Percentiles rank a stretch among this genome's conserved stretches.
Conservation (phyloP, 768 basidiomycete species). For the Mycena albidolilacea region DNA sequence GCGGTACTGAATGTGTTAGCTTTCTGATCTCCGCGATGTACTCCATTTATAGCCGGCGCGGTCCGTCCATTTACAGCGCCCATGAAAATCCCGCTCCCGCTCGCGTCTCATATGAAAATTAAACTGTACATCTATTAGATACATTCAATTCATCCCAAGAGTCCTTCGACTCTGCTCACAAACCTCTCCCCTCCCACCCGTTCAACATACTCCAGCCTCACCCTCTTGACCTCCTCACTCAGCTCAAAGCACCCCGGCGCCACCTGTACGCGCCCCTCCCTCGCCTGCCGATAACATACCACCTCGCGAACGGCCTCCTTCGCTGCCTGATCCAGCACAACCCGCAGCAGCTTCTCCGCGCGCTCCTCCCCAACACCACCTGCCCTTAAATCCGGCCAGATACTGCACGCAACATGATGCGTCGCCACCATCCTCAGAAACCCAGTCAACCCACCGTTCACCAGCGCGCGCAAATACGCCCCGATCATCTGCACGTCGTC, state of each 20-base stretch:
- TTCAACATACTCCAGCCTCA: slow-evolving; percentile 21
- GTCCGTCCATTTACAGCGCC: no score
- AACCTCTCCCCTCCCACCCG: slow-evolving; percentile 28
- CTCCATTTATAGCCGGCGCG: no score
- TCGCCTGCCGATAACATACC: slow-evolving; percentile 68
- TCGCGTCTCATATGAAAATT: not conserved
- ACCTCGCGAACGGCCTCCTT: slow-evolving; percentile 66
- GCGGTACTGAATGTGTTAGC: not conserved
- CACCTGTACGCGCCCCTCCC: slow-evolving; percentile 52
- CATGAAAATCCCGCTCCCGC: no score
- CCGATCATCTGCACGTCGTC: slow-evolving; percentile 71
- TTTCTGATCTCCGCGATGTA: not conserved
- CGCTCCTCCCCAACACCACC: slow-evolving; percentile 49
- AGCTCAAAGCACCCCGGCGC: slow-evolving; percentile 68
- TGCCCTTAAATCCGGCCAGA: slow-evolving; percentile 76
- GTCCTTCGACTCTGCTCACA: slow-evolving; percentile 16
- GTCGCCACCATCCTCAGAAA: slow-evolving; percentile 79
- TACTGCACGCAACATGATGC: slow-evolving; percentile 83
- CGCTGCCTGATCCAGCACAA: slow-evolving; percentile 66
- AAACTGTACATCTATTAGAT: not conserved
- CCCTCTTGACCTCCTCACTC: slow-evolving; percentile 41
- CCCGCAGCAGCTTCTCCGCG: slow-evolving; percentile 64
- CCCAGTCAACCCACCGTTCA: slow-evolving; percentile 59
- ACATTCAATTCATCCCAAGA: slow-evolving; percentile 23
- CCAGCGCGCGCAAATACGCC: slow-evolving; percentile 73